Evolutionary conservation across 257 asterid species (phyloP), one percentile per base, ranked within the genome.

Genomic region (Ehretia macrophylla): DNA sequence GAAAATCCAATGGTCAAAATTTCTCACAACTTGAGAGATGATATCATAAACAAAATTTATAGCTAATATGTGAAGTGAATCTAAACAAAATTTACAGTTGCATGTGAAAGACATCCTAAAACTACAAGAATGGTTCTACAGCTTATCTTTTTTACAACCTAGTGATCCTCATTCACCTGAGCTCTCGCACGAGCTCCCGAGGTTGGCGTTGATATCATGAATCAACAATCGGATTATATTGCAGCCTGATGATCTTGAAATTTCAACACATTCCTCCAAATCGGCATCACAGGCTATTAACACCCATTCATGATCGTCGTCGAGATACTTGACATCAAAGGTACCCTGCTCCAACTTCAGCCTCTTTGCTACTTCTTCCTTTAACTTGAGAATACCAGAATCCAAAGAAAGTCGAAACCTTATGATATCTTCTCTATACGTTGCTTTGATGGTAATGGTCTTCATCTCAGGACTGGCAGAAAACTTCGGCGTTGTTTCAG

Each of bases 281-380:
- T 90, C 98, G 3, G 85, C 85, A 44, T 90, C 90, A 39, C 92
- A 85, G 0, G 75, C 80, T 1, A 91, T 83, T 10, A 82, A 72
- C 38, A 91, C 96, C 98, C 96, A 91, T 66, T 91, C 98, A 0
- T 80, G 90, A 51, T 88, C 98, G 49, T 88, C 95, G 20, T 88
- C 98, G 8, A 83, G 80, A 70, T 91, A 84, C 75, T 88, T 91
- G 19, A 91, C 76, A 60, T 88, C 90, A 0, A 88, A 91, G 0
- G 88, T 88, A n/a, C 94, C 98, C 56, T 56, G 14, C 73, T 85
- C 96, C 59, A 91, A 37, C 70, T 80, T 85, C 50, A 91, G 70
- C 80, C 96, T 76, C 79, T 85, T 91, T 9, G 82, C 86, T 64
- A 88, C 92, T 72, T 85, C 95, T 72, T 91, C 95, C 69, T 72